Percentiles rank a stretch among this genome's conserved stretches.
Evolutionary conservation across 2,329 filamentous ascomycete species (phyloP).

Genomic region (Colletotrichum scovillei): DNA sequence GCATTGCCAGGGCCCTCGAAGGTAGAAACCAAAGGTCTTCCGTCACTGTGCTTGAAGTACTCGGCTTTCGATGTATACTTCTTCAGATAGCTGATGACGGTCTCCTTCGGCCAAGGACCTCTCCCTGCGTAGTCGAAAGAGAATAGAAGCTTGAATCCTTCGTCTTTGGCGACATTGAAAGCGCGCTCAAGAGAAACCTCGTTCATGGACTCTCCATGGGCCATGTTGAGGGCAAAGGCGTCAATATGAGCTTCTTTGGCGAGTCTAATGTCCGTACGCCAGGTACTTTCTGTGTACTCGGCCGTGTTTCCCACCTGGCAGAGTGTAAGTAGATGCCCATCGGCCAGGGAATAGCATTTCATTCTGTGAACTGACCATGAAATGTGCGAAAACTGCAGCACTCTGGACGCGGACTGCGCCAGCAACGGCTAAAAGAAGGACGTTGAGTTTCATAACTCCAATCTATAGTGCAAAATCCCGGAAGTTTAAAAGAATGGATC

Average conservation of each 20-base stretch:
- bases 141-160: slow-evolving; percentile 15
- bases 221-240: slow-evolving; percentile 29
- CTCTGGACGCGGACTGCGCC: too few relatives aligned
- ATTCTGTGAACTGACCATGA: too few relatives aligned
- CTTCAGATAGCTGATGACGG: not conserved
- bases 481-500: too few relatives aligned
- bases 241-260: slow-evolving; percentile 31
- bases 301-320: not conserved
- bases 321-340: too few relatives aligned
- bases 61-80: slow-evolving; percentile 4
- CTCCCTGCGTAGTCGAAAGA: slow-evolving; percentile 20
- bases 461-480: too few relatives aligned
- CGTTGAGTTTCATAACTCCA: too few relatives aligned
- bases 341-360: too few relatives aligned
- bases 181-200: slow-evolving; percentile 12
- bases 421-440: too few relatives aligned
- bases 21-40: slow-evolving; percentile 50
- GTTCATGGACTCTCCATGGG: slow-evolving; percentile 23
- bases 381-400: too few relatives aligned
- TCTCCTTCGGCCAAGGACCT: not conserved
- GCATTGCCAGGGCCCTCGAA: slow-evolving; percentile 55
- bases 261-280: slow-evolving; percentile 8
- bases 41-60: slow-evolving; percentile 38
- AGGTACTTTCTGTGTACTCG: not conserved
- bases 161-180: not conserved